Evolutionary conservation across 2,329 filamentous ascomycete genomes (phyloP).

Genomic region (Exophiala phaeomuriformis): DNA sequence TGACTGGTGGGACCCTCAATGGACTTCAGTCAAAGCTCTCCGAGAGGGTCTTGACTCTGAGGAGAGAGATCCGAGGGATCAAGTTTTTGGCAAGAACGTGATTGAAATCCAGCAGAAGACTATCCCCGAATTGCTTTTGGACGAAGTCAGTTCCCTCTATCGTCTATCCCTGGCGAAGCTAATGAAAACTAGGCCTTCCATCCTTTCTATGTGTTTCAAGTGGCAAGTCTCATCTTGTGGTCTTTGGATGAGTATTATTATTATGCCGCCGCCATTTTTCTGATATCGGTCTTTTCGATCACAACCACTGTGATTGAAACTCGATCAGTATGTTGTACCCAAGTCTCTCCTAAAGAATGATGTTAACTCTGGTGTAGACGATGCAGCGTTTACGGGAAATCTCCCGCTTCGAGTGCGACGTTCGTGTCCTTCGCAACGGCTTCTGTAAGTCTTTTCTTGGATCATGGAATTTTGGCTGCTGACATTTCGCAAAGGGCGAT

Average conservation of each 20-base stretch:
- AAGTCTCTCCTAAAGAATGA: conserved; percentile 11
- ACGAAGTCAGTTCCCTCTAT: conserved; percentile 56
- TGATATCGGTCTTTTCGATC: conserved; percentile 91
- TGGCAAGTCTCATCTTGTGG: conserved; percentile 90
- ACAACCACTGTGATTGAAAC: conserved; percentile 84
- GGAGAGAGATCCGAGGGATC: conserved; percentile 72
- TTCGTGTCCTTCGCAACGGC: conserved; percentile 84
- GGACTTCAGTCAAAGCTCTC: conserved; percentile 69
- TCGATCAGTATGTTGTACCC: conserved; percentile 53
- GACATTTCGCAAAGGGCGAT: conserved; percentile 54
- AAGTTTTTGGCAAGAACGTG: conserved; percentile 80
- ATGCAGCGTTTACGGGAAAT: conserved; percentile 88
- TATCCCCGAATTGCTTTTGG: conserved; percentile 70
- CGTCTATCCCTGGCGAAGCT: background rate
- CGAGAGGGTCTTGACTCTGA: conserved; percentile 78
- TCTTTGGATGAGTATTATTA: conserved; percentile 96
- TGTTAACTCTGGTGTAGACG: conserved; percentile 46
- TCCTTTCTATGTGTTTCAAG: conserved; percentile 96
- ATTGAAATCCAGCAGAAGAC: conserved; percentile 93
- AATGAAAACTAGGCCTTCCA: conserved; percentile 63
- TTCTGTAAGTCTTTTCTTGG: conserved; percentile 62
- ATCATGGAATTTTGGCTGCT: background rate
- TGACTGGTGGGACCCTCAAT: conserved; percentile 89
- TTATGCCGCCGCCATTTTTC: conserved; percentile 88
- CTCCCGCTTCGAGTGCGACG: conserved; percentile 89